Percentiles rank a stretch among this genome's conserved stretches.
phyloP scores from a whole-genome alignment of 1,284 basidiomycete genomes.

The Apiotrichum gamsii region DNA sequence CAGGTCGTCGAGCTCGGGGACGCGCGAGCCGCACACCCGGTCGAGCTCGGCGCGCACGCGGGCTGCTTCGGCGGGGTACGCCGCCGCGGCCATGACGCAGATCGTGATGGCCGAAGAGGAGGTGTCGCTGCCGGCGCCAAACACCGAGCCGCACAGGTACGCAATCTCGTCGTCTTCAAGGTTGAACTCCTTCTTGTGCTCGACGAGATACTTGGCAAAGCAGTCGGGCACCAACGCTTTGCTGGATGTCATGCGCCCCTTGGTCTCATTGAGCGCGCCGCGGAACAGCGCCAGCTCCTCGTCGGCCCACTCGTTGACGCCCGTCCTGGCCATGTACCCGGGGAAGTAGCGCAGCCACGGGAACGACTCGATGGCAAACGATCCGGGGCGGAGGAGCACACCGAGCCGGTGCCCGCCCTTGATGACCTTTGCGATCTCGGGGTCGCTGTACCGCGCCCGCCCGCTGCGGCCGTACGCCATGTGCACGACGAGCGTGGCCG shows the following conservation, averaged over 20 bases:
- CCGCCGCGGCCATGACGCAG: slow-evolving; percentile 59
- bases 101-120: slow-evolving; percentile 57
- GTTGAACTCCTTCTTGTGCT: background rate
- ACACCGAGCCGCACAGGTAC: slow-evolving; percentile 17
- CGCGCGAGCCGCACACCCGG: slow-evolving; percentile 31
- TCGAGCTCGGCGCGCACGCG: slow-evolving; percentile 60
- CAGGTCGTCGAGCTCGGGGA: slow-evolving; percentile 5
- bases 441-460: slow-evolving; percentile 54
- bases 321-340: slow-evolving; percentile 52
- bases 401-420: slow-evolving; percentile 52
- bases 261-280: slow-evolving; percentile 51
- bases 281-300: slow-evolving; percentile 58
- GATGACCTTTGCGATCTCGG: slow-evolving; percentile 55
- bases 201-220: slow-evolving; percentile 7
- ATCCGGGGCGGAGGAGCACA: slow-evolving; percentile 53
- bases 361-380: slow-evolving; percentile 56
- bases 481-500: slow-evolving; percentile 58
- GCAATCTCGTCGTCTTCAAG: slow-evolving; percentile 15
- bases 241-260: slow-evolving; percentile 48
- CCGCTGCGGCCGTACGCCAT: slow-evolving; percentile 60
- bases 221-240: background rate
- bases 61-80: slow-evolving; percentile 55
- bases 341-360: slow-evolving; percentile 57
- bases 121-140: slow-evolving; percentile 27
- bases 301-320: slow-evolving; percentile 46